Evolutionary conservation across 495 filamentous ascomycete genomes (phyloP), one percentile per base, ranked within the genome.

Genomic region (Penicillium paradoxum): DNA sequence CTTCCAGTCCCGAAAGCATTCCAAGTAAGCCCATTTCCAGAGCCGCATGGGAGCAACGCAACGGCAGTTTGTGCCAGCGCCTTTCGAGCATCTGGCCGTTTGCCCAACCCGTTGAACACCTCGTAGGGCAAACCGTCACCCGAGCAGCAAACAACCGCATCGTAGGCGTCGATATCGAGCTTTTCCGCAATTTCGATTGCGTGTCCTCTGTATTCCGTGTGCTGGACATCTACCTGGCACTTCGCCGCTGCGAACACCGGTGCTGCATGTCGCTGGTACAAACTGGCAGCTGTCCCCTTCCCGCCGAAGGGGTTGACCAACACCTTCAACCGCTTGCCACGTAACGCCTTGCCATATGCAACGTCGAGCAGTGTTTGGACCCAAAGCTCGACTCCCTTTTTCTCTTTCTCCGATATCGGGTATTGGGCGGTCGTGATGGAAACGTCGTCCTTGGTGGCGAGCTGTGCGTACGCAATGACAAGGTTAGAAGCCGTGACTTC

Each of bases 91-190:
- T 97, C 85, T 6, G 73, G 57, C 40, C 88, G 84, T 66, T 85
- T 86, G 14, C 77, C 90, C 19, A 98, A 64, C 7, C 93, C 93
- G 63, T 98, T 97, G 76, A 96, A 96, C 11, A 96, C 88, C 69
- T 98, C 92, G 62, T 96, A 86, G 0, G 90, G 88, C 15, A 96
- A 65, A 10, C 93, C 93, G 58, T 98, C 93, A 2, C 93, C 93
- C 8, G 92, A 97, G 62, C 91, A 95, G 55, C 88, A 87, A 11
- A 93, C 81, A 6, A 96, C 79, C 5, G 89, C 83, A 71, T 98
- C 93, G 62, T 81, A 95, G 2, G 78, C 79, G 18, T 89, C 79
- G 17, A 88, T 80, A 63, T 97, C 85, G n/a, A 97, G 67, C 14
- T 86, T 77, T 63, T 88, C 77, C 29, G 85, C 83, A 56, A 97